These are phyloP conservation scores for Discostella pseudostelligera DNA, from an alignment of 108 stramenopile genomes.

Conservation along the genomic window DNA sequence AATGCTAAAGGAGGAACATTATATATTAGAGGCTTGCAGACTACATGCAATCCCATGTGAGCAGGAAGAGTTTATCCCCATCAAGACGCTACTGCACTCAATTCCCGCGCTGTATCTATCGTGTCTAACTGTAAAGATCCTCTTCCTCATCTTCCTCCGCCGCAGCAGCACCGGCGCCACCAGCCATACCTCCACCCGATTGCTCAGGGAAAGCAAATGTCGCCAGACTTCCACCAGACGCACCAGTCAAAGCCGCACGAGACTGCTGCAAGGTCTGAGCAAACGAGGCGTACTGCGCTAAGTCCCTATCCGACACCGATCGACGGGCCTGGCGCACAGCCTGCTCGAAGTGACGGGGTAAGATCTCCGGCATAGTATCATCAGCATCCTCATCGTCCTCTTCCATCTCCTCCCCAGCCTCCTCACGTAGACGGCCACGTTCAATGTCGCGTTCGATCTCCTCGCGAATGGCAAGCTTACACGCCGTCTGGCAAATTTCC, in stretches of 20 bases:
- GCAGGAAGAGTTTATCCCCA: too few species aligned
- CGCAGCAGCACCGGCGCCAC: slow-evolving; percentile 48
- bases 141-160: slow-evolving; percentile 84
- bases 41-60: too few species aligned
- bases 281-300: slow-evolving; percentile 99
- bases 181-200: slow-evolving; percentile 23
- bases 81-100: too few species aligned
- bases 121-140: slow-evolving; percentile 88
- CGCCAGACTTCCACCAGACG: slow-evolving; percentile 84
- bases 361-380: slow-evolving; percentile 96
- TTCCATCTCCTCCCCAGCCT: slow-evolving; percentile 84
- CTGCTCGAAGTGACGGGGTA: slow-evolving; percentile 94
- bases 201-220: slow-evolving; percentile 90
- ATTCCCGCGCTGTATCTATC: not conserved
- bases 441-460: slow-evolving; percentile 98
- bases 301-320: slow-evolving; percentile 95
- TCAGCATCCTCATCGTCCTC: slow-evolving; percentile 91
- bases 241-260: slow-evolving; percentile 86
- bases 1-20: too few species aligned
- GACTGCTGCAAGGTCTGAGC: slow-evolving; percentile 95
- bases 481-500: slow-evolving; percentile 99
- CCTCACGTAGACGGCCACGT: slow-evolving; percentile 89
- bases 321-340: slow-evolving; percentile 97
- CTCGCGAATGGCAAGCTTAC: slow-evolving; percentile 98
- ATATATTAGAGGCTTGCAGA: too few species aligned